These are phyloP conservation scores for Dactylellina drechsleri DNA, from an alignment of 2,329 filamentous ascomycete species.

Conservation along the genomic window DNA sequence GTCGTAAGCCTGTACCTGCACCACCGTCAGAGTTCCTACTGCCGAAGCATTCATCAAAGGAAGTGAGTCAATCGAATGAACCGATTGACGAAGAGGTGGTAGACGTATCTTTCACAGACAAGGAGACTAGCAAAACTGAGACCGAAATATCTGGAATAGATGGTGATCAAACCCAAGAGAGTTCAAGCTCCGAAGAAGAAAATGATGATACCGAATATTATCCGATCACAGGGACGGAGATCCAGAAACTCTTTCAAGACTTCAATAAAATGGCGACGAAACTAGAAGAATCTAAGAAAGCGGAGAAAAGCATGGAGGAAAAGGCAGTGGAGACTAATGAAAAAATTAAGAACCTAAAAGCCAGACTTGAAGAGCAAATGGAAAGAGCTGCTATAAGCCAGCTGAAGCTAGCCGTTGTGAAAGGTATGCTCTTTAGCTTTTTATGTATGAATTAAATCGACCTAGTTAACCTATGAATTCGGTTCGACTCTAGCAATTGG, in stretches of 20 bases:
- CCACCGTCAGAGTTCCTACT: conserved; percentile 1
- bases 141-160: too few species aligned
- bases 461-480: not conserved
- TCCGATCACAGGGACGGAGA: not conserved
- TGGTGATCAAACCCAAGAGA: too few species aligned
- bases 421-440: conserved; percentile 6
- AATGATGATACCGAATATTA: not conserved
- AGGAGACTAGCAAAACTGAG: too few species aligned
- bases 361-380: not conserved
- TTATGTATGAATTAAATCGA: too few species aligned
- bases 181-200: not conserved
- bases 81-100: too few species aligned
- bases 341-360: not conserved
- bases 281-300: not conserved
- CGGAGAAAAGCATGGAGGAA: not conserved
- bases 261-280: not conserved
- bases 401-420: conserved; percentile 24
- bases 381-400: not conserved
- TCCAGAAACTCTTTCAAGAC: not conserved
- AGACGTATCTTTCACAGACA: too few species aligned
- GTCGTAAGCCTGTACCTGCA: not conserved
- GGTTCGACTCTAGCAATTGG: conserved; percentile 12
- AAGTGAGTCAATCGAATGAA: too few species aligned
- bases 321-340: not conserved
- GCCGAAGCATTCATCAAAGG: not conserved